Base-by-base conservation (phyloP, 2,329 filamentous ascomycete genomes). In the Talaromyces sp. region DNA sequence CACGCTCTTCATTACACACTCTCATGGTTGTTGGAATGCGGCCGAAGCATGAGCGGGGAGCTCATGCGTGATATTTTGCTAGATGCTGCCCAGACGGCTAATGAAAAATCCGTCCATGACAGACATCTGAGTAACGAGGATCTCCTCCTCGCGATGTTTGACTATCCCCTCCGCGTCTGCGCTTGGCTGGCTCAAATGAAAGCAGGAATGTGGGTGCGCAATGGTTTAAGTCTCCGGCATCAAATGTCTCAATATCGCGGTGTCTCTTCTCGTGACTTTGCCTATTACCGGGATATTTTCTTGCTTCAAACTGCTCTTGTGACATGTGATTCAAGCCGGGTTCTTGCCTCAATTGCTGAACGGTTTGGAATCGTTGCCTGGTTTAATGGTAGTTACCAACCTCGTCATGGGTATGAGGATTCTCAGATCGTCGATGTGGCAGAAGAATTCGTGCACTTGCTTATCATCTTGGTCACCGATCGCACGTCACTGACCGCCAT, bases 131-230 rank as follows among this genome's bases (percentile, higher is more conserved):
- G 79, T 0, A 78, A 88, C 0, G 90, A 96, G 68, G 92, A 96
- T 72, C 88, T 93, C 69, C 80, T 96, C 25, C 87, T 96, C 73
- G 88, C 90, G 1, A 86, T 92, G 57, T 96, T 99, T 70, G 95
- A 99, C 73, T 96, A 91, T 69, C 93, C 96, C 0, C 81, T 99
- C 4, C 85, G 96, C 58, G 93, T 98, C 0, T 97, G 92, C 72
- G 92, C 92, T 22, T 99, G 95, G 95, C 81, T 99, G 33, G 91
- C 95, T 6, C 96, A 99, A 78, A 98, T 99, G 87, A 96, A 96
- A 74, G 92, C 93, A 19, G 91, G 92, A 57, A 96, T 98, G 88
- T 99, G 96, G 95, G 93, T 99, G 65, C 88, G 95, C 60, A 99
- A 99, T 72, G 95, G 95, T 2, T 92, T 99, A 71, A 98, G 93